A percentile compares a stretch with the other conserved stretches of the same genome.
phyloP scores from a whole-genome alignment of 1,284 basidiomycete species.

The Moesziomyces globuligerus region DNA sequence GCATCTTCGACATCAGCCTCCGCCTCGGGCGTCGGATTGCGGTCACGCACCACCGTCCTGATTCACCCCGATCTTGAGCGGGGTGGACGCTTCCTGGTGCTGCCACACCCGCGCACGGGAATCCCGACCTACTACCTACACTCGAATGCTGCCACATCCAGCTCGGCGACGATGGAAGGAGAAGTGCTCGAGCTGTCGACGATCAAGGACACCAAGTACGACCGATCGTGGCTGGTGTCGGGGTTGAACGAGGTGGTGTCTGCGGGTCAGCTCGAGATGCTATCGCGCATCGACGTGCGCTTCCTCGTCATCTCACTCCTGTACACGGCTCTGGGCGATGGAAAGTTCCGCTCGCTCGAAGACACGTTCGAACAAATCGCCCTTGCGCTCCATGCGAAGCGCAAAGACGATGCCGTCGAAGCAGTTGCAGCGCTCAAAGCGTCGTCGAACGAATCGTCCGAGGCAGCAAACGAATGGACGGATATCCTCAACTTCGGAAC shows the following conservation, averaged over 20 bases:
- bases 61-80: constrained; percentile 16
- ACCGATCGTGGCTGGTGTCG: constrained; percentile 40
- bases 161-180: not conserved
- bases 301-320: constrained; percentile 27
- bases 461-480: constrained; percentile 23
- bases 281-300: constrained; percentile 18
- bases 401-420: constrained; percentile 11
- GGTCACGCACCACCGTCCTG: constrained; percentile 25
- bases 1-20: not conserved
- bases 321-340: constrained; percentile 9
- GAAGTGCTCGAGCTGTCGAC: constrained; percentile 27
- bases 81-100: constrained; percentile 27
- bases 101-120: constrained; percentile 36
- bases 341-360: constrained; percentile 24
- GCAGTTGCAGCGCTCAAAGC: constrained; percentile 9
- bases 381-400: constrained; percentile 1
- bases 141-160: not conserved
- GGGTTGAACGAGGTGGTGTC: constrained; percentile 23
- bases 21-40: not conserved
- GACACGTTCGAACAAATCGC: constrained; percentile 40
- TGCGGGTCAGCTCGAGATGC: constrained; percentile 28
- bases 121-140: constrained; percentile 35
- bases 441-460: not conserved
- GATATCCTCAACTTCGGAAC: constrained; percentile 34
- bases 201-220: constrained; percentile 20